Evolutionary conservation across 805 yeast genomes (phyloP), one percentile per base, ranked within the genome.

Genomic region (Priceomyces carsonii): DNA sequence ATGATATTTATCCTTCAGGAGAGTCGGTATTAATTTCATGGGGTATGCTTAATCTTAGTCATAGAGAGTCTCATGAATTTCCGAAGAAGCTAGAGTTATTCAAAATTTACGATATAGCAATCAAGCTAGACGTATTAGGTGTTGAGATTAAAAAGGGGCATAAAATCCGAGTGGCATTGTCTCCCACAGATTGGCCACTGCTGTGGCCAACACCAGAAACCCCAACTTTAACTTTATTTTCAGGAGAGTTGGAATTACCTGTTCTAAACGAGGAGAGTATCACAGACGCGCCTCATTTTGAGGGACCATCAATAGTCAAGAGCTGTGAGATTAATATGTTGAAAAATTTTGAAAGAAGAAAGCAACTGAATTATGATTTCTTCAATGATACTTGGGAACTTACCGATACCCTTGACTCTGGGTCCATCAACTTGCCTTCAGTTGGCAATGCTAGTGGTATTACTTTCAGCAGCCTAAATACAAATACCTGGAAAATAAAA

Each of bases 141-240:
- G 49, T 61, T 32, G 58, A 58, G 22, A 38, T 59, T 8, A 49
- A 39, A 7, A 51, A 52, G 30, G 73, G 71, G 7, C 74, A 71
- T 40, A 57, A 47, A 28, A 37, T 71, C 15, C 55, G 68, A 42
- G 45, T 70, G 8, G 68, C 71, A 0, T 53, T 71, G 28, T 67
- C 74, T 6, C 57, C 75, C 1, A 57, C 69, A 21, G 75, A 70
- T 40, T 71, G 76, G 75, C 75, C 75, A 8, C 71, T 66, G 36
- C 57, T 58, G 21, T 71, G 75, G 75, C 75, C 76, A 18, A 50
- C 62, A 0, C 58, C 71, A 4, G 69, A 64, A 43, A 63, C 58
- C 5, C 69, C 73, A 33, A 58, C 55, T 1, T 42, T 69, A 25
- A 58, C 57, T 4, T 33, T 69, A 19, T 46, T 45, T 40, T 45